Evolutionary conservation across 768 basidiomycete species (phyloP), one percentile per base, ranked within the genome.

Genomic region (Candolleomyces aberdarensis): DNA sequence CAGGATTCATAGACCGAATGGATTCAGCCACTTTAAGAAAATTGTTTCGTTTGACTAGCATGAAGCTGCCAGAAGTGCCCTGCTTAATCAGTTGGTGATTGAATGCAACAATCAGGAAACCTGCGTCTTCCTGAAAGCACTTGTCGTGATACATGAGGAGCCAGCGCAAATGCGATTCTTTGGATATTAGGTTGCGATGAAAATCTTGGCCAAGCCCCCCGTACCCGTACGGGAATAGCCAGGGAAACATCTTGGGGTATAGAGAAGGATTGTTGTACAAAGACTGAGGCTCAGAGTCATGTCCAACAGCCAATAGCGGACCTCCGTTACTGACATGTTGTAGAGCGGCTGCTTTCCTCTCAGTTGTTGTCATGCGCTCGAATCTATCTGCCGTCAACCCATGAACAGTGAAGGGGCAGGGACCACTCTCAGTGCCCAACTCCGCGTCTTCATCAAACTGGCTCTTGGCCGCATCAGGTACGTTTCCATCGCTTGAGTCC

Each of bases 211-310:
- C 71, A 13, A 75, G 64, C 2, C 71, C 73, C 15, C 75, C 76
- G 3, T 67, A 31, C 0, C 77, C 76, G 62, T 77, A 77, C 0
- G 75, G 76, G 64, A 73, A 78, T 0, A 77, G 57, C 75, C 75
- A 77, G 0, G 76, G 76, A 57, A 74, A 76, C 69, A 75, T 72
- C n/a, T 66, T 64, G 0, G 77, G 73, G 67, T 74, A 79, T 5
- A 76, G 59, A 7, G 65, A 56, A 1, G 72, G 66, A 56, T 80
- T 77, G 4, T 73, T 54, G 26, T 64, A 73, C 9, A 68, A 65
- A 6, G 67, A 22, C 22, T 56, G 5, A 19, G 55, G 55, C 3
- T 41, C 22, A 10, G 11, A 36, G 3, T 4, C 10, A 5, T 56
- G 55, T 3, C 55, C 41, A 11, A 56, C 43, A 8, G 20, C 41